Base-by-base conservation (phyloP, 495 filamentous ascomycete species). In the Hypoxylon crocopeplum region DNA sequence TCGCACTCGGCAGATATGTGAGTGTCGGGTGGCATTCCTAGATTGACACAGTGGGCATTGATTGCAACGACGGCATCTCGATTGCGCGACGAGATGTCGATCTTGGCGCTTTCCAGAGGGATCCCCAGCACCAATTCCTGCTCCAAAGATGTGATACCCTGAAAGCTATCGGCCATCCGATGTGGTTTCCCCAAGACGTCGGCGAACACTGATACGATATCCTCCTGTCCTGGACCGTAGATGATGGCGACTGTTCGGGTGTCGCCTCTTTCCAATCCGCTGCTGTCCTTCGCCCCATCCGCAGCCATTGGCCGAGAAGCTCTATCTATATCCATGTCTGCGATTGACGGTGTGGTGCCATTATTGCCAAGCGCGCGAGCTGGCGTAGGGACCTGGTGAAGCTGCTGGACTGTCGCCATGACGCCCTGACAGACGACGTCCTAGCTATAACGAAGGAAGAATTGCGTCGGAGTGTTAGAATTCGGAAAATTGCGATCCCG, bases 21-120 rank as follows among this genome's bases (percentile, higher is more conserved):
- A 30, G 84, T 77, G 54, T 89, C 86, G 13, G 84, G 84, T 8
- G 83, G 81, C 71, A 88, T 87, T 16, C 86, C 84, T 32, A 85
- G 78, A 56, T 85, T 85, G 50, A 91, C 84, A 67, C 87, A 88
- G 58, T 92, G 87, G 2, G 85, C 83, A 62, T 91, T 88, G 62
- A 92, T 89, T 33, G 86, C 69, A 21, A 88, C 77, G 24, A 85
- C 70, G 38, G 78, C 68, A 13, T 73, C 69, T 39, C 71, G 77
- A 59, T 88, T 78, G 38, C 79, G 75, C 6, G 65, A 70, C 37
- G 76, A 69, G 33, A 88, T 75, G 48, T 81, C 79, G 0, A 67
- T 69, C 38, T 76, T 78, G n/a, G 87, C 78, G 44, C 80, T 79
- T 1, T 74, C 72, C 1, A 79, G 75, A 22, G 75, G 57, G 16